Evolutionary conservation across 2,329 filamentous ascomycete species (phyloP).

Genomic region (Aureobasidium mangrovei): DNA sequence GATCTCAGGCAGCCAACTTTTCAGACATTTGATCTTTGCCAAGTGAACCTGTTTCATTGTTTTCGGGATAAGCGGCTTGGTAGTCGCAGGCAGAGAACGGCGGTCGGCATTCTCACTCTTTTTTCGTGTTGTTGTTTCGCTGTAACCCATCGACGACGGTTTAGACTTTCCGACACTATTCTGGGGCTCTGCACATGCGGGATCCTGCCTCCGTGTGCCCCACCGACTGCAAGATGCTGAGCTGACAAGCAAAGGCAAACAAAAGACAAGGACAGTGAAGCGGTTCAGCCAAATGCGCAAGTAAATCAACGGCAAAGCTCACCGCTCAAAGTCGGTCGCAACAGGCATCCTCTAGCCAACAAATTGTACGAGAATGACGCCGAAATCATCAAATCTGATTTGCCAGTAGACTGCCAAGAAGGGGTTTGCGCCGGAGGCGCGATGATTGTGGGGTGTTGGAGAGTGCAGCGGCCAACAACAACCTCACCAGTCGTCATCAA

Average conservation of each 20-base stretch:
- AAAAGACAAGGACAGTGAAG: not conserved
- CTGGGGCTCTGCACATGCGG: not conserved
- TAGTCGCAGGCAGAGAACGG: no score
- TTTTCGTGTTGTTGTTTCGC: no score
- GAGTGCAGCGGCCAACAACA: no score
- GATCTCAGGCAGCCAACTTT: no score
- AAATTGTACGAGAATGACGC: not conserved
- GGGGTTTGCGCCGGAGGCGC: not conserved
- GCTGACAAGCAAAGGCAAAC: conserved; percentile 5
- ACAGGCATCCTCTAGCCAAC: not conserved
- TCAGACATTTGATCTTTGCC: no score
- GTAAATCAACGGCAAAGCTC: not conserved
- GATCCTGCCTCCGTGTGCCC: not conserved
- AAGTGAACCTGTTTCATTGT: no score
- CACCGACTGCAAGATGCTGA: not conserved
- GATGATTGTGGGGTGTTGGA: not conserved
- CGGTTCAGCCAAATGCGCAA: not conserved
- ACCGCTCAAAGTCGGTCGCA: not conserved
- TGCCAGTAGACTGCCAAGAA: not conserved
- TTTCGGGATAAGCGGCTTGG: no score
- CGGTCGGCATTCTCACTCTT: no score
- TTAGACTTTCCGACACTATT: not conserved
- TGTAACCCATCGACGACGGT: not conserved
- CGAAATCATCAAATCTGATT: not conserved
- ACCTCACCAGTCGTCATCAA: no score